A percentile compares a stretch with the other conserved stretches of the same genome.
These are phyloP conservation scores for Calamus simplicifolius DNA, from an alignment of 176 grass and related monocot genomes.

Conservation along the genomic window DNA sequence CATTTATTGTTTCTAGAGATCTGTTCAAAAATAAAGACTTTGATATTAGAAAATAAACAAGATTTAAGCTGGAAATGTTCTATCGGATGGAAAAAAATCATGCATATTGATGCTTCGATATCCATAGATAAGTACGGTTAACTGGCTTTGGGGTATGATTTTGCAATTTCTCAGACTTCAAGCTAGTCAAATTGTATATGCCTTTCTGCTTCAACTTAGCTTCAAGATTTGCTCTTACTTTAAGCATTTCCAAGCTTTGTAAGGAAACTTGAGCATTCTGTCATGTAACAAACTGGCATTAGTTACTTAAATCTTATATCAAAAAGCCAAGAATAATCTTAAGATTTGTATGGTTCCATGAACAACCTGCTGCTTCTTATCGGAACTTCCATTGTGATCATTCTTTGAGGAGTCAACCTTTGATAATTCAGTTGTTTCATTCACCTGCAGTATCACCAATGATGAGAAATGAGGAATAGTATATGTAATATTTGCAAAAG, in stretches of 20 bases:
- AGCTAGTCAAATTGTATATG: slow-evolving; percentile 42
- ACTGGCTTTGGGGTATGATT: slow-evolving; percentile 24
- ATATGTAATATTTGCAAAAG: background rate
- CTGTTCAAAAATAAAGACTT: slow-evolving; percentile 30
- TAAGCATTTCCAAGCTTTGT: slow-evolving; percentile 84
- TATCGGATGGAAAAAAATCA: too few species aligned
- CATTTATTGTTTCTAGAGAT: slow-evolving; percentile 33
- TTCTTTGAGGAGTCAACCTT: slow-evolving; percentile 24
- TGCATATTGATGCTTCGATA: background rate
- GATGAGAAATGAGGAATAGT: background rate
- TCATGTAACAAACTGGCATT: slow-evolving; percentile 12
- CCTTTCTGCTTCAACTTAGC: slow-evolving; percentile 84
- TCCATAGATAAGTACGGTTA: slow-evolving; percentile 28
- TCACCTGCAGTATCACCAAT: slow-evolving; percentile 17
- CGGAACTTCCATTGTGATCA: slow-evolving; percentile 18
- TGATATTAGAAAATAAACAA: slow-evolving; percentile 22
- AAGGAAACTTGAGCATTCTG: slow-evolving; percentile 47
- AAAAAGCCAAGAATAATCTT: background rate
- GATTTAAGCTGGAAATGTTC: too few species aligned
- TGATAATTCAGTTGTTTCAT: slow-evolving; percentile 19
- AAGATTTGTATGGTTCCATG: slow-evolving; percentile 1
- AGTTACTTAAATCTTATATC: slow-evolving; percentile 15
- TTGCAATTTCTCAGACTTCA: slow-evolving; percentile 35
- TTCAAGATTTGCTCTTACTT: slow-evolving; percentile 78
- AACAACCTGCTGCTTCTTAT: slow-evolving; percentile 44